Evolutionary conservation across 139 green algal species (phyloP), one percentile per base, ranked within the genome.

Genomic region (Klebsormidium nitens): DNA sequence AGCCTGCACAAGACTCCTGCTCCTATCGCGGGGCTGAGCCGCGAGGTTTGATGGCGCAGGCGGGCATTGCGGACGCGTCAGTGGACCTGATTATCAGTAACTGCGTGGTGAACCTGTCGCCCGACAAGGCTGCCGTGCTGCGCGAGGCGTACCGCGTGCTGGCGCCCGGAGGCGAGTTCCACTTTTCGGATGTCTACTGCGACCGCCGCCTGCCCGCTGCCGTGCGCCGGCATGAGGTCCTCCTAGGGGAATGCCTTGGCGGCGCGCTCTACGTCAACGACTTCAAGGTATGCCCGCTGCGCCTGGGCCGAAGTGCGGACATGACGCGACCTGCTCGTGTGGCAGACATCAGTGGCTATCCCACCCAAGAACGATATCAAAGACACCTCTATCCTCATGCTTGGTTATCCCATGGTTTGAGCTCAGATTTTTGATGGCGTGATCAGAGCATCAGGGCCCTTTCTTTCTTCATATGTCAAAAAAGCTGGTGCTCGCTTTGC

Each of bases 171-270:
- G 94, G 94, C 28, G 94, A 99, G 77, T 87, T 99, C 75, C 93
- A 92, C 75, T 97, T 99, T 81, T 91, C 80, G 29, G 94, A 99
- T 75, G 90, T 99, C 1, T 98, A 96, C 77, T 88, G 80, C 59
- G 87, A 96, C 72, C 62, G 92, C 0, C 48, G 70, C 17, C n/a
- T 77, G 28, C 70, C 70, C 28, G 29, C 34, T 71, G 89, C 2
- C 75, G 61, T 77, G 19, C 70, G 39, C 0, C 2, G n/a, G 52
- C 44, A 78, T 35, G 36, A 92, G 81, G 81, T 94, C 34, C 66
- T 95, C 11, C 82, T 89, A 59, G 91, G 91, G 1, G 93, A 99
- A 81, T 97, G 94, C 83, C 81, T 99, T 5, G 88, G 87, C 4
- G 94, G 94, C 0, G 91, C 93, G 0, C 75, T 99, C 23, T 96